Conservation (phyloP, 1,139 yeast species). For the Lodderomyces orthopsilosis region DNA sequence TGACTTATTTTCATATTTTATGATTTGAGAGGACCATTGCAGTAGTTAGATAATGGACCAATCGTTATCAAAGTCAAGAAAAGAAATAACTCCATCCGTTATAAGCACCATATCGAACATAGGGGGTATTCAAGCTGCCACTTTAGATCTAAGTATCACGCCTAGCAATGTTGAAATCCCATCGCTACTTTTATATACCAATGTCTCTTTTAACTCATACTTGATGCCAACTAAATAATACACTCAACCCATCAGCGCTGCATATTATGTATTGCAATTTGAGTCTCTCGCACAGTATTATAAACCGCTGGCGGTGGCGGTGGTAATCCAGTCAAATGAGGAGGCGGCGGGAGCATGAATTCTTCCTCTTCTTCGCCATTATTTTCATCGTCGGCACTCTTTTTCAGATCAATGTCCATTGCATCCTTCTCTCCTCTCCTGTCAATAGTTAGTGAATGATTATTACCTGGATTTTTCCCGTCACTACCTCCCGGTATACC, state of each 20-base stretch:
- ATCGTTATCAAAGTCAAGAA: too few species aligned
- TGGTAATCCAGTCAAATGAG: constrained; percentile 27
- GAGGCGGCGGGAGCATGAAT: constrained; percentile 36
- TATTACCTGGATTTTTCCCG: background rate
- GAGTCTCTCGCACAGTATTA: constrained; percentile 22
- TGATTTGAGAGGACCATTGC: too few species aligned
- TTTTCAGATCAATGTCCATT: constrained; percentile 15
- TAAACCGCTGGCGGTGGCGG: constrained; percentile 36
- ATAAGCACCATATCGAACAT: too few species aligned
- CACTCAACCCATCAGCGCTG: background rate
- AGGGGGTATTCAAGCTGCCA: too few species aligned
- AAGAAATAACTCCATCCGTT: too few species aligned
- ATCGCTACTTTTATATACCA: too few species aligned
- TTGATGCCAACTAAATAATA: too few species aligned
- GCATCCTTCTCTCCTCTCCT: constrained; percentile 13
- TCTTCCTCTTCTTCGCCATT: constrained; percentile 16
- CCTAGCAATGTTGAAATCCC: too few species aligned
- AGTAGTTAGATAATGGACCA: too few species aligned
- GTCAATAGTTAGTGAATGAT: background rate
- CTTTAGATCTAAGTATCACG: too few species aligned
- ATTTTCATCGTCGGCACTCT: constrained; percentile 10
- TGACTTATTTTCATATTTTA: too few species aligned
- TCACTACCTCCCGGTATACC: constrained; percentile 44
- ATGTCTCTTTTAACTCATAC: too few species aligned
- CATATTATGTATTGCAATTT: constrained; percentile 17